These are phyloP conservation scores for Crucibulum laeve DNA, from an alignment of 768 basidiomycete genomes.

Conservation along the genomic window DNA sequence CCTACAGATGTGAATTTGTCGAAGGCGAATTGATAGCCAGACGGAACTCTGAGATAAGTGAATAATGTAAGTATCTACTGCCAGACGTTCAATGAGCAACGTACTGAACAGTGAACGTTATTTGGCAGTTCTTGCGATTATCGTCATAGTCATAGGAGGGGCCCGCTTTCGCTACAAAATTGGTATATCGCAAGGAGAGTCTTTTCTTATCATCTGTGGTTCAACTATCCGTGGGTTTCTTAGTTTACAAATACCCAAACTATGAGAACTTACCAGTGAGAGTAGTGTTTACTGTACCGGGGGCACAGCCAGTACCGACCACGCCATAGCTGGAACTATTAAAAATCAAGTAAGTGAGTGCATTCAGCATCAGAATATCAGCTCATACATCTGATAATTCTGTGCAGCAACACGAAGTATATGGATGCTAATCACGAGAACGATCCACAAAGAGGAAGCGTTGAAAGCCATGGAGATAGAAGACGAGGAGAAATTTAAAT, in stretches of 20 bases:
- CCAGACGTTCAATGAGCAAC: background rate
- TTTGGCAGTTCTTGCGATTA: slow-evolving; percentile 14
- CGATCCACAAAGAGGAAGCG: slow-evolving; percentile 1
- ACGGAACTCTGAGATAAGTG: slow-evolving; percentile 11
- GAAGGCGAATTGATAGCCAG: slow-evolving; percentile 19
- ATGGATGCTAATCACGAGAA: slow-evolving; percentile 2
- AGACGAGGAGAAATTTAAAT: background rate
- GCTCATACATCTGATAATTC: slow-evolving; percentile 5
- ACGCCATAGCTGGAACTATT: slow-evolving; percentile 6
- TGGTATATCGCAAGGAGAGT: slow-evolving; percentile 10
- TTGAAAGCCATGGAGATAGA: slow-evolving; percentile 3
- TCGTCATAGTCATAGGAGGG: slow-evolving; percentile 9
- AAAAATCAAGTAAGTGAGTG: background rate
- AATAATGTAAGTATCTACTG: background rate
- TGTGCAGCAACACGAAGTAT: slow-evolving; percentile 5
- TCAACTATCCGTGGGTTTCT: background rate
- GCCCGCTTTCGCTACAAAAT: slow-evolving; percentile 14
- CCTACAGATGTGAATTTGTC: slow-evolving; percentile 13
- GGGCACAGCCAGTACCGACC: slow-evolving; percentile 13
- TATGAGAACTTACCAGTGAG: slow-evolving; percentile 7
- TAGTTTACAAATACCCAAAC: background rate
- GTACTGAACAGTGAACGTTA: slow-evolving; percentile 15
- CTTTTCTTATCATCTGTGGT: slow-evolving; percentile 9
- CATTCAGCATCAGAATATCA: too few relatives aligned
- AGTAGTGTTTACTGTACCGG: slow-evolving; percentile 8